Base-by-base conservation (phyloP, 768 basidiomycete genomes). In the Wakefieldia striispora region DNA sequence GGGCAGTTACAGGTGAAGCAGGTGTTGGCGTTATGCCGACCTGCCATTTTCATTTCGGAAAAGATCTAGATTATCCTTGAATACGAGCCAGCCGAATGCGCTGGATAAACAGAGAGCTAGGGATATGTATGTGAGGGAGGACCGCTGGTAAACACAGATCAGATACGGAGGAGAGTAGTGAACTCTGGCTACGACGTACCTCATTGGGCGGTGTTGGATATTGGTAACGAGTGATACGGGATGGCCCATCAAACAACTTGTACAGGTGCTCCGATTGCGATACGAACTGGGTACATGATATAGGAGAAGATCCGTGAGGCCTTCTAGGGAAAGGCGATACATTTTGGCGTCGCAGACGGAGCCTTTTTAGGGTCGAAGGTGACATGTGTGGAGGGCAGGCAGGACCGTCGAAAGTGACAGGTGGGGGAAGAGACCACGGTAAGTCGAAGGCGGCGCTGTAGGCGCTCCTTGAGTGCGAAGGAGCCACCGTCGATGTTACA, bases 331-430 rank as follows among this genome's bases (percentile, higher is more conserved):
- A 49, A 23, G 10, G 49, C 12, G 36, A 10, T 27, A 39, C n/a
- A 33, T 14, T 45, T 29, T 43, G 55, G 38, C 59, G 55, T 44
- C 43, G 43, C 39, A 51, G 35, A 40, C 52, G 56, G n/a, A 40
- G 48, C 33, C 40, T 44, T 45, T 45, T 31, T 26, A 59, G 50
- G 39, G 55, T 17, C 29, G 41, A 44, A 3, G 47, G 49, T 23
- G 53, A 60, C 52, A 54, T 58, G 21, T 59, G 62, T 34, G 60
- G 63, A 43, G 66, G 63, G 46, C 70, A 63, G 11, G 78, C 76
- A 6, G 79, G 79, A 3, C 79, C 79, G 45, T 79, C 79, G 49
- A 78, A 78, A 16, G 73, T 54, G 48, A 75, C 60, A 8, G 77
- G 75, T 41, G 75, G 61, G 35, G 78, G 76, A 26, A 79, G 70